Base-by-base conservation (phyloP, 257 asterid species). In the Nicotiana obtusifolia region DNA sequence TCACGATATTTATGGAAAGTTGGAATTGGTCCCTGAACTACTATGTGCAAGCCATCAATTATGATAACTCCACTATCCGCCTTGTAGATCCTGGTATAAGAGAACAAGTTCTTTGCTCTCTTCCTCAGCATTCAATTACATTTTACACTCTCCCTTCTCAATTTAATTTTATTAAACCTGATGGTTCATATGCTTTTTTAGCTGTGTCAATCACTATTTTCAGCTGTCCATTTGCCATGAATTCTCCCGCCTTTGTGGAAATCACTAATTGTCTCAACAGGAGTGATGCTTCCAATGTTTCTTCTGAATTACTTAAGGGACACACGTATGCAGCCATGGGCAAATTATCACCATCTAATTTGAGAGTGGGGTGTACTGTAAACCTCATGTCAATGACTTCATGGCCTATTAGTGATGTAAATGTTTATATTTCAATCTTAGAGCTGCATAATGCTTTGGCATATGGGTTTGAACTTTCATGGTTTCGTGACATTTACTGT, bases 391-490 rank as follows among this genome's bases (percentile, higher is more conserved):
- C 10, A 24, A 10, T 56, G 81, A 76, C 84, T 26, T 80, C 88
- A 2, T 35, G 61, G 81, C 20, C 5, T 17, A 82, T 65, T 53
- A 17, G 59, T 53, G 66, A 61, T 37, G 81, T 14, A 17, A 33
- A n/a, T 33, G 57, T 28, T 5, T 54, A 69, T 15, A 8, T 76
- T 54, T 83, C 86, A 0, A 83, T 85, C 62, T 81, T 33, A 49
- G 71, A 80, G n/a, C 30, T 82, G 65, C 88, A 85, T 44, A 20
- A 31, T 15, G 81, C 87, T 62, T 65, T 84, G 81, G 10, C 82
- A 4, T 80, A 85, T 82, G 90, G 90, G 22, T 87, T 87, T 53
- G 86, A 87, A 80, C 17, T 82, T 54, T 82, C 82, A 4, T 86
- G 87, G 86, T 56, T 53, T 69, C 0, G 3, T 4, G 0, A 19